Percentiles rank a stretch among this genome's conserved stretches.
Conservation (phyloP, 257 asterid genomes). For the Paulownia fortunei region DNA sequence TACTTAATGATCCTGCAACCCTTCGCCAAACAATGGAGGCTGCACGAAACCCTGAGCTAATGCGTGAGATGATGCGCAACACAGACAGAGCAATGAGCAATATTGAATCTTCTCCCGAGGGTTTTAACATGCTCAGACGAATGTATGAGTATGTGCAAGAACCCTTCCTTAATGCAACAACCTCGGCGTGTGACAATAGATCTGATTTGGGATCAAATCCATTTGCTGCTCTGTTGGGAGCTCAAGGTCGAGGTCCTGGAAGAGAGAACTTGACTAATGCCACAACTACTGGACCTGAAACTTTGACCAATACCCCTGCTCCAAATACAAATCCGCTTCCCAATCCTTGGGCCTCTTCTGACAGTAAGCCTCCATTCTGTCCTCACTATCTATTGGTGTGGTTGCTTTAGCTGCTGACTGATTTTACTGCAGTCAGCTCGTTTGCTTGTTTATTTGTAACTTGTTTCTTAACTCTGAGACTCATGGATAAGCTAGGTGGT, state of each 20-base stretch:
- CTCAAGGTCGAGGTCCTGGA: slow-evolving; percentile 51
- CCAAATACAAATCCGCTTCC: slow-evolving; percentile 71
- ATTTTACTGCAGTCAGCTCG: too few relatives aligned
- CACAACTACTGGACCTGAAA: slow-evolving; percentile 44
- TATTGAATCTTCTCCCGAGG: slow-evolving; percentile 71
- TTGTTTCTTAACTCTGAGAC: too few relatives aligned
- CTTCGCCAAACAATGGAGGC: slow-evolving; percentile 71
- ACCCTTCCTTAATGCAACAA: slow-evolving; percentile 62
- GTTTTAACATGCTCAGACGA: slow-evolving; percentile 71
- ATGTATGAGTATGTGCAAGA: slow-evolving; percentile 75
- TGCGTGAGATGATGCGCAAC: slow-evolving; percentile 79
- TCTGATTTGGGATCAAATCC: slow-evolving; percentile 55
- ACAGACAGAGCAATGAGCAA: slow-evolving; percentile 67
- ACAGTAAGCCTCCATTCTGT: slow-evolving; percentile 42
- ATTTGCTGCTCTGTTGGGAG: slow-evolving; percentile 48
- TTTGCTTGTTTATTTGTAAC: too few relatives aligned
- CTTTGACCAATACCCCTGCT: slow-evolving; percentile 45
- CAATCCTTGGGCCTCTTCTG: slow-evolving; percentile 63
- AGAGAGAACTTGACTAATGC: slow-evolving; percentile 40
- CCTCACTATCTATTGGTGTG: not conserved
- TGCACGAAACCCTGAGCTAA: slow-evolving; percentile 70
- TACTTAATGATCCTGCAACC: slow-evolving; percentile 66
- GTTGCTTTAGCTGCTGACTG: not conserved
- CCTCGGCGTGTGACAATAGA: slow-evolving; percentile 54
- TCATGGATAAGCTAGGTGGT: too few relatives aligned